Percentiles rank a stretch among this genome's conserved stretches.
Evolutionary conservation across 306 rosid species (phyloP).

Genomic region (Vigna angularis): DNA sequence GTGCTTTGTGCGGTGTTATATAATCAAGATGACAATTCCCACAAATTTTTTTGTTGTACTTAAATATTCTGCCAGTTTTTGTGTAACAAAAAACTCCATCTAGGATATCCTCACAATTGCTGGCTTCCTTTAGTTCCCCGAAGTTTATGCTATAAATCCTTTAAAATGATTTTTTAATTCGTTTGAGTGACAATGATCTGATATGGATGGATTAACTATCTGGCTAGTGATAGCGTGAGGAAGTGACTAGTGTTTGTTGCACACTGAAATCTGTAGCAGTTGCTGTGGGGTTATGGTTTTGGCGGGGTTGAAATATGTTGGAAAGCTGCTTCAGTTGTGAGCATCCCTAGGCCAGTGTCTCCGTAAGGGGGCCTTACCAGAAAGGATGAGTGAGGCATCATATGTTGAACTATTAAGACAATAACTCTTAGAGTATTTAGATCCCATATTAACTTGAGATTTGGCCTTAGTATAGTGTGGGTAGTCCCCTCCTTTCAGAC

Average conservation of each 20-base stretch:
- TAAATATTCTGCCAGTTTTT: background rate
- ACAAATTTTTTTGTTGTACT: no score
- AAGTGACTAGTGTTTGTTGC: background rate
- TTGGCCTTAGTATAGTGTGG: no score
- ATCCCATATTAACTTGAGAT: no score
- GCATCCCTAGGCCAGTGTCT: no score
- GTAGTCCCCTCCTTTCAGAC: no score
- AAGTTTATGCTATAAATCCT: background rate
- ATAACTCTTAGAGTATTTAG: no score
- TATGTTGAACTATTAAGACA: no score
- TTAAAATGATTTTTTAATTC: background rate
- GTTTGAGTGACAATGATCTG: conserved; percentile 4
- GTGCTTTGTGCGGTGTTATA: no score
- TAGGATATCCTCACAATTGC: background rate
- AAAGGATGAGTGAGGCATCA: no score
- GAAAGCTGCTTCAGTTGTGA: no score
- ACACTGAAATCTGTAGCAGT: conserved; percentile 1
- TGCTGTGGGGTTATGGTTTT: background rate
- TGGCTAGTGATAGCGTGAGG: conserved; percentile 8
- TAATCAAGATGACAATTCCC: background rate
- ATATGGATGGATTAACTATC: conserved; percentile 15
- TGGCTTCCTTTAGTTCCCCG: no score
- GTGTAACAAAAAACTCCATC: background rate
- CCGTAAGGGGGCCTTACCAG: no score
- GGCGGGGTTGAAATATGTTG: background rate